Evolutionary conservation across 2,329 filamentous ascomycete genomes (phyloP), one percentile per base, ranked within the genome.

Genomic region (Escovopsis sp.): DNA sequence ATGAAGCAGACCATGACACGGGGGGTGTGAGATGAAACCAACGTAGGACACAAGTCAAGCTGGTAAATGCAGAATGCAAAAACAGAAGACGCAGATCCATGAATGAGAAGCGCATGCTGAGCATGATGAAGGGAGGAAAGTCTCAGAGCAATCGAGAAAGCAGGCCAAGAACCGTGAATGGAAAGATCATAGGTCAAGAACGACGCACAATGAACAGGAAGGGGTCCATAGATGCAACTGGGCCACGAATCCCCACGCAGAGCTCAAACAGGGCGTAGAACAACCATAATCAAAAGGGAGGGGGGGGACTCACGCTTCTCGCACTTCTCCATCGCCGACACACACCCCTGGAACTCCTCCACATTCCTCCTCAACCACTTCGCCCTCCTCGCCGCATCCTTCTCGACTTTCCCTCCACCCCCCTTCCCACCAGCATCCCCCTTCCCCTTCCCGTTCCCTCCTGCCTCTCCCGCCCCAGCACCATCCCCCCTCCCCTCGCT

Each of bases 301-400:
- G n/a, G n/a, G n/a, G n/a, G n/a, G n/a, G n/a, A 63, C 72, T 46
- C 57, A 79, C 75, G 85, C 60, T 96, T 96, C 60, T 90, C 82
- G 58, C 88, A 96, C 46, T 70, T 76, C 55, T 94, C 88, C 35
- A 93, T 62, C 12, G 76, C 69, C 1, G 67, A 68, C 42, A 98
- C 76, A 48, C 76, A 80, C 35, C 70, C 68, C 57, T 98, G 90
- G 55, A 94, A 92, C 42, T 84, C 75, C 41, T 68, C 57, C 39
- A 96, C 77, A 53, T 84, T 70, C 23, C 75, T 68, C 33, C 82
- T 70, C 34, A 87, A 48, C 4, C 49, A 48, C 26, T 67, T 65
- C 0, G 80, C 78, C 44, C 62, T 72, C 43, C 84, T 70, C 3
- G 79, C 79, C 1, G 64, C 53, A 51, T 92, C 85, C 10, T 39